These are phyloP conservation scores for Colletotrichum echinochloae DNA, from an alignment of 2,329 filamentous ascomycete species.

Conservation along the genomic window DNA sequence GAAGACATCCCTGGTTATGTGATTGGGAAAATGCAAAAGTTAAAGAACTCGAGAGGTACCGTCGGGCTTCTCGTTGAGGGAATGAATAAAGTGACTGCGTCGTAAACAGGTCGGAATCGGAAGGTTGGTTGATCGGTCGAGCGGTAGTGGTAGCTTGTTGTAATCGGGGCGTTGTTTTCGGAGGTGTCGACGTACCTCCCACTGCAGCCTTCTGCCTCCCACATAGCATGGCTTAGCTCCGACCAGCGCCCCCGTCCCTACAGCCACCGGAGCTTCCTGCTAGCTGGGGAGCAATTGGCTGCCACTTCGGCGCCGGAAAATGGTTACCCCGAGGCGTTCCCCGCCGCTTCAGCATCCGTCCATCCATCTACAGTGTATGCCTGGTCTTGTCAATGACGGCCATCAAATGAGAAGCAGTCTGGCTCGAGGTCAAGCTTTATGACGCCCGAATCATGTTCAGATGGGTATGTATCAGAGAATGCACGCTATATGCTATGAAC, in stretches of 20 bases:
- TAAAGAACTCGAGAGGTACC: background rate
- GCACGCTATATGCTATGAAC: no score
- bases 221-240: slow-evolving; percentile 33
- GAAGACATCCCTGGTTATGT: slow-evolving; percentile 57
- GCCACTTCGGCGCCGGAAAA: background rate
- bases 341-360: background rate
- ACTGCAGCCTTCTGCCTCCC: slow-evolving; percentile 38
- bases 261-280: slow-evolving; percentile 32
- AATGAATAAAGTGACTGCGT: background rate
- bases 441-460: no score
- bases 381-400: background rate
- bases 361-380: background rate
- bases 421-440: background rate
- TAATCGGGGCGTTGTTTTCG: slow-evolving; percentile 40
- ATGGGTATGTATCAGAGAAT: no score
- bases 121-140: slow-evolving; percentile 10
- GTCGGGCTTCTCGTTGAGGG: slow-evolving; percentile 2
- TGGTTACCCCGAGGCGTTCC: background rate
- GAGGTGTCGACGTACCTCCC: slow-evolving; percentile 39
- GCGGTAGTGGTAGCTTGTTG: slow-evolving; percentile 33
- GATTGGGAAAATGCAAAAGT: background rate
- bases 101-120: background rate
- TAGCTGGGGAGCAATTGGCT: slow-evolving; percentile 15
- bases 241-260: slow-evolving; percentile 31
- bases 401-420: background rate